Conservation (phyloP, 2,329 filamentous ascomycete genomes). For the Byssochlamys sp. region DNA sequence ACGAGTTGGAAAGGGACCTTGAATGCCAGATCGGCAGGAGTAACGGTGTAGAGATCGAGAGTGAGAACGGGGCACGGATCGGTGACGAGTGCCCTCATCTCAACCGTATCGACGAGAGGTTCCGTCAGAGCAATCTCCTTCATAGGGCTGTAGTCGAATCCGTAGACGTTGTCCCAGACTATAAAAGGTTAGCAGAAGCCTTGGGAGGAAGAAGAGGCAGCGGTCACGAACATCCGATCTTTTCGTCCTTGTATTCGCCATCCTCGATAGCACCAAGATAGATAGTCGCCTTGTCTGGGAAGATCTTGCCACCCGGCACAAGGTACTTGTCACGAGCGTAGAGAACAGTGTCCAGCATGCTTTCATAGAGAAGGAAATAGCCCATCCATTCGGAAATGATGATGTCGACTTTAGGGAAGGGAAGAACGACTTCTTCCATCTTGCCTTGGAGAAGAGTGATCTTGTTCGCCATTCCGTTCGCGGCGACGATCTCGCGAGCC, state of each 20-base stretch:
- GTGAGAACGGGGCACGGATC: conserved; percentile 77
- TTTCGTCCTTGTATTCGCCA: conserved; percentile 98
- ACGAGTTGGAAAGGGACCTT: conserved; percentile 64
- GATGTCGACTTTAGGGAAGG: conserved; percentile 93
- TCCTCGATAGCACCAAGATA: conserved; percentile 96
- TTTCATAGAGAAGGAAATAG: conserved; percentile 97
- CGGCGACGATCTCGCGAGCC: conserved; percentile 84
- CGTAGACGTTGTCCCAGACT: conserved; percentile 99
- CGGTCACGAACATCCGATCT: conserved; percentile 82
- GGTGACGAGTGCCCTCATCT: conserved; percentile 92
- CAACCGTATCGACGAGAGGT: conserved; percentile 93
- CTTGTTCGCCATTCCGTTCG: conserved; percentile 86
- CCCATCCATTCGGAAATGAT: conserved; percentile 99
- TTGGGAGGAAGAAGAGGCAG: background rate
- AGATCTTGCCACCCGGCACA: conserved; percentile 77
- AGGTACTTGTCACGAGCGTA: conserved; percentile 93
- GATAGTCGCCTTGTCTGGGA: conserved; percentile 97
- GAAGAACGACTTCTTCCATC: conserved; percentile 96
- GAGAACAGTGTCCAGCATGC: conserved; percentile 95
- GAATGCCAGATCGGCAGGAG: conserved; percentile 73
- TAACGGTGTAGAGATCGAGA: conserved; percentile 88
- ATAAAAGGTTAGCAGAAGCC: conserved; percentile 17
- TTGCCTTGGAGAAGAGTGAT: conserved; percentile 97
- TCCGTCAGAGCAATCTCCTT: conserved; percentile 90
- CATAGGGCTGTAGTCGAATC: conserved; percentile 89